Evolutionary conservation across 208 protist species (phyloP).

Genomic region (Vickermania spadyakhi): DNA sequence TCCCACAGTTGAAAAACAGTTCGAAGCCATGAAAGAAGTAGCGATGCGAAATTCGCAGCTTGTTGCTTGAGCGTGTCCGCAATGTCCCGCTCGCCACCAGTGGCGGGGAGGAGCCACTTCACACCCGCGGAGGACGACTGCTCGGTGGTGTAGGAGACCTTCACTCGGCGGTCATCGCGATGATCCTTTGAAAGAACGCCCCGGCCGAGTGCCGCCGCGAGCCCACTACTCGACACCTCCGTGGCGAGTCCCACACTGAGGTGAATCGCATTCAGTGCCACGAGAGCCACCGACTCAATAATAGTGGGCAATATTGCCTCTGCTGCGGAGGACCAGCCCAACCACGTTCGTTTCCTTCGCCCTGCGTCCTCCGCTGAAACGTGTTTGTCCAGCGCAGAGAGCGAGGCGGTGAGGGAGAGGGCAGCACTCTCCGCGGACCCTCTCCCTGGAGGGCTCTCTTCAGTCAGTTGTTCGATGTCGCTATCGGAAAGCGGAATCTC

Average conservation of each 20-base stretch:
- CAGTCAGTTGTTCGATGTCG: slow-evolving; percentile 4
- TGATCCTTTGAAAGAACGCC: too few species aligned
- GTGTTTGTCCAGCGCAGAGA: neutral
- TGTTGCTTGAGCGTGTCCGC: neutral
- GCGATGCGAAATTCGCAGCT: neutral
- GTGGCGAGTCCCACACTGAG: neutral
- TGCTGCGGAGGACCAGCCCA: neutral
- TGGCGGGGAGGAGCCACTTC: neutral
- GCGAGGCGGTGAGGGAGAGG: slow-evolving; percentile 1
- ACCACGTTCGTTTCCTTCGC: neutral
- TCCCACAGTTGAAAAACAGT: neutral
- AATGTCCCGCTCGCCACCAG: neutral
- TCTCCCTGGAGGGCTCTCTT: slow-evolving; percentile 11
- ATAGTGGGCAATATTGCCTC: slow-evolving; percentile 19
- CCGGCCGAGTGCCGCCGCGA: neutral
- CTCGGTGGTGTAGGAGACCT: neutral
- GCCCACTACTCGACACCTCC: neutral
- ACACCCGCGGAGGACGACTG: neutral
- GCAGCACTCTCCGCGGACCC: neutral
- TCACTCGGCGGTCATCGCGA: neutral
- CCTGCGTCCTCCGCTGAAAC: neutral
- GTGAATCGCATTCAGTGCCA: neutral
- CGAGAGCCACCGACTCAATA: slow-evolving; percentile 15
- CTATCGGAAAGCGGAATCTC: neutral
- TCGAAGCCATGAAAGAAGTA: neutral